Percentiles rank a stretch among this genome's conserved stretches.
Evolutionary conservation across 306 rosid species (phyloP).

Genomic region (Bauhinia variegata): DNA sequence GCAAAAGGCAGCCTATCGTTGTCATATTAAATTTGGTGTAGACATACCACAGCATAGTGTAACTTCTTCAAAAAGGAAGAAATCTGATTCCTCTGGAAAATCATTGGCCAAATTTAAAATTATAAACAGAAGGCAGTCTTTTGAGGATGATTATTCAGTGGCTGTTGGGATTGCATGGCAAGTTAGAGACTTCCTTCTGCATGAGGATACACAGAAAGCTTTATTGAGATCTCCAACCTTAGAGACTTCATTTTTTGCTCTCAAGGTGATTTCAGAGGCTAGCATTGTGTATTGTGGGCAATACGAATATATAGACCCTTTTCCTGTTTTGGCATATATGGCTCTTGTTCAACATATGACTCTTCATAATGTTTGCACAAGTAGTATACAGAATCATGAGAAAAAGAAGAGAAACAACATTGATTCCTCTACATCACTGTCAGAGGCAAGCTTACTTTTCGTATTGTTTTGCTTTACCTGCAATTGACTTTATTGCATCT

Average conservation of each 20-base stretch:
- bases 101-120: slow-evolving; percentile 51
- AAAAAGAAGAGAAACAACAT: slow-evolving; percentile 40
- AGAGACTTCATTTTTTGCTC: slow-evolving; percentile 55
- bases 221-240: slow-evolving; percentile 59
- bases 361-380: slow-evolving; percentile 51
- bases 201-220: slow-evolving; percentile 58
- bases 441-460: slow-evolving; percentile 57
- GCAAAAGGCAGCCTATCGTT: slow-evolving; percentile 77
- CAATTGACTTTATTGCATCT: slow-evolving; percentile 16
- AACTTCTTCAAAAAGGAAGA: slow-evolving; percentile 58
- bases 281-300: slow-evolving; percentile 68
- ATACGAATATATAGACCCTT: slow-evolving; percentile 58
- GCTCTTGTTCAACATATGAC: slow-evolving; percentile 72
- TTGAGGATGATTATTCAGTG: slow-evolving; percentile 79
- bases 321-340: slow-evolving; percentile 75
- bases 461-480: slow-evolving; percentile 4
- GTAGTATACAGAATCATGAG: slow-evolving; percentile 32
- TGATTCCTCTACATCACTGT: slow-evolving; percentile 52
- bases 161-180: slow-evolving; percentile 90
- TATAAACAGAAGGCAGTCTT: slow-evolving; percentile 54
- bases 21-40: slow-evolving; percentile 76
- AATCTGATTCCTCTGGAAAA: slow-evolving; percentile 51
- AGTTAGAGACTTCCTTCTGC: slow-evolving; percentile 69
- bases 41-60: slow-evolving; percentile 51
- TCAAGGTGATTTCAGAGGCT: slow-evolving; percentile 72